Conservation (phyloP, 2,329 filamentous ascomycete species). For the Aspergillus sp. region DNA sequence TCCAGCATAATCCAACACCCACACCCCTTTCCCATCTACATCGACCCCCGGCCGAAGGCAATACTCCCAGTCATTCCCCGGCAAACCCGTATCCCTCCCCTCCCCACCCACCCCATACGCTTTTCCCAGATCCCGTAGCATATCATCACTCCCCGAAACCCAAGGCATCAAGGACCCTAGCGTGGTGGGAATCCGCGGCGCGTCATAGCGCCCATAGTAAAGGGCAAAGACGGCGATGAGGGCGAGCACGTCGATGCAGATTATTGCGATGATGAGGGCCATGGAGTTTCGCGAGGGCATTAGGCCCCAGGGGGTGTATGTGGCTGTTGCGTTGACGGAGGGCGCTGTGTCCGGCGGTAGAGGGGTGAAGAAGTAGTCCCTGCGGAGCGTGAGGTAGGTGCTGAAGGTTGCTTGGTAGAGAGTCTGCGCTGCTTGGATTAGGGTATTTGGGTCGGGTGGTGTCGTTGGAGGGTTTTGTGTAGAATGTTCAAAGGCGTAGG, state of each 20-base stretch:
- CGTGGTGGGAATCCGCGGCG: neutral
- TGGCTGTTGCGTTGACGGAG: neutral
- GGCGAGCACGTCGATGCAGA: neutral
- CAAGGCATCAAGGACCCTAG: neutral
- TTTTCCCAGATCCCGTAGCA: neutral
- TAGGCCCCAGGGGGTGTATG: neutral
- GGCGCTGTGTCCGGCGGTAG: neutral
- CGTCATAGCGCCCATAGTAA: neutral
- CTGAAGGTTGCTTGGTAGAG: constrained; percentile 17
- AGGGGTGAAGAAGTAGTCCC: neutral
- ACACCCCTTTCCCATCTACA: no score
- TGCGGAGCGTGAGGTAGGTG: constrained; percentile 13
- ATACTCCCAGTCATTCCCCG: no score
- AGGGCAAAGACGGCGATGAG: neutral
- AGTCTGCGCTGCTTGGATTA: constrained; percentile 6
- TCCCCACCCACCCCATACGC: no score
- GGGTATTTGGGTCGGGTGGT: neutral
- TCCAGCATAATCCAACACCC: no score
- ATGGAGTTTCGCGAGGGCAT: neutral
- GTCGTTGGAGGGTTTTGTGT: neutral
- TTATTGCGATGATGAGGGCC: neutral
- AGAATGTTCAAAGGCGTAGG: no score
- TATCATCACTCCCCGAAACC: neutral
- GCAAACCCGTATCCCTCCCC: no score
- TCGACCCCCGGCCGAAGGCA: no score